Evolutionary conservation across 2,329 filamentous ascomycete species (phyloP).

Genomic region (Penicillium crustosum): DNA sequence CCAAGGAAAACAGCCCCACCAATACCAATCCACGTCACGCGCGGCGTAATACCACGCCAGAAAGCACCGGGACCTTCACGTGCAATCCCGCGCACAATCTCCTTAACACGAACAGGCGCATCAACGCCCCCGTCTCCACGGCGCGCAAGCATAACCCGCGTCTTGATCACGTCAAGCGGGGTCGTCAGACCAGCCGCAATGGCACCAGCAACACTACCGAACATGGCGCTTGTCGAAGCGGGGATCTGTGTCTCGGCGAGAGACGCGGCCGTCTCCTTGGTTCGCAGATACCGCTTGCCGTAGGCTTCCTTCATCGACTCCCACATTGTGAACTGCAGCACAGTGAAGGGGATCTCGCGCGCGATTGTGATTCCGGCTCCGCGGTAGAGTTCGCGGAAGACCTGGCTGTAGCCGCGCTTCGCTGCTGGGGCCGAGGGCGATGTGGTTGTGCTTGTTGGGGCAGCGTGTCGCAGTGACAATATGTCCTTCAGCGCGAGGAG

Average conservation of each 20-base stretch:
- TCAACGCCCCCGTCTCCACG: slow-evolving; percentile 58
- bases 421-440: slow-evolving; percentile 21
- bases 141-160: slow-evolving; percentile 85
- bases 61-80: slow-evolving; percentile 49
- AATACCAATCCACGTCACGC: slow-evolving; percentile 91
- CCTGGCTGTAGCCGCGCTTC: slow-evolving; percentile 50
- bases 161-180: slow-evolving; percentile 94
- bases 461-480: slow-evolving; percentile 50
- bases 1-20: slow-evolving; percentile 94
- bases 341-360: slow-evolving; percentile 94
- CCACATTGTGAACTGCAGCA: slow-evolving; percentile 97
- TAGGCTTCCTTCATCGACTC: slow-evolving; percentile 74
- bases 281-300: slow-evolving; percentile 43
- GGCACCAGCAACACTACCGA: slow-evolving; percentile 79
- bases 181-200: slow-evolving; percentile 87
- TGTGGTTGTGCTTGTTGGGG: not conserved
- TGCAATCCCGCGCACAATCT: slow-evolving; percentile 65
- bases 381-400: slow-evolving; percentile 83
- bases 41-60: slow-evolving; percentile 64
- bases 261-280: slow-evolving; percentile 32
- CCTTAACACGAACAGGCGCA: slow-evolving; percentile 34
- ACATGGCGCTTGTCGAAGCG: slow-evolving; percentile 76
- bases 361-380: slow-evolving; percentile 92
- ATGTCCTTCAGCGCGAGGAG: slow-evolving; percentile 69
- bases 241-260: slow-evolving; percentile 52